phyloP scores from a whole-genome alignment of 345 rosid genomes.

The Trapa bicornis region DNA sequence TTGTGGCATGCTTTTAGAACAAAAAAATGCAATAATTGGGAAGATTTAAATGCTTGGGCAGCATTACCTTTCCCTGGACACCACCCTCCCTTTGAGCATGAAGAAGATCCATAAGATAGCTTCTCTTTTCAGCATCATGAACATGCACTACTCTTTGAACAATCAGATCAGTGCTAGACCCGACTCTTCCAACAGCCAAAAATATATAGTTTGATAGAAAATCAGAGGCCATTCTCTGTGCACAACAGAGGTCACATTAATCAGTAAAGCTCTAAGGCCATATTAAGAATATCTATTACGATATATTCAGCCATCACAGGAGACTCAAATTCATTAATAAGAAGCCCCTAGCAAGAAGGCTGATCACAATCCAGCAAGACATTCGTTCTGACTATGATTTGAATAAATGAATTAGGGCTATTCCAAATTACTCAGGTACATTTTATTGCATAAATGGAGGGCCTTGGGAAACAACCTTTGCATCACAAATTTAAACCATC shows the following conservation, averaged over 20 bases:
- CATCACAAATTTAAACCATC: background rate
- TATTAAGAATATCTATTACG: background rate
- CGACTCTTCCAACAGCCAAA: slow-evolving; percentile 97
- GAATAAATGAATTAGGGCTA: background rate
- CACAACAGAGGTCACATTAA: slow-evolving; percentile 15
- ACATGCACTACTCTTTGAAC: slow-evolving; percentile 95
- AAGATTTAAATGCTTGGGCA: background rate
- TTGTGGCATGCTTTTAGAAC: background rate
- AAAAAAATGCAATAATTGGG: background rate
- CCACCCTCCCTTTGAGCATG: slow-evolving; percentile 86
- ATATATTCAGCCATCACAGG: background rate
- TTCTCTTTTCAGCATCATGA: slow-evolving; percentile 90
- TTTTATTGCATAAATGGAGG: background rate
- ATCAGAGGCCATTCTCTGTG: slow-evolving; percentile 91
- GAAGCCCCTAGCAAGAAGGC: background rate
- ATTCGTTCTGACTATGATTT: background rate
- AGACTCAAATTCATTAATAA: background rate
- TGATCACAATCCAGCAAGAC: background rate
- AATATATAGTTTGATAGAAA: slow-evolving; percentile 66
- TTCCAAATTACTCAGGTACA: background rate
- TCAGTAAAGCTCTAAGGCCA: background rate
- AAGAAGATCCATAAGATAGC: slow-evolving; percentile 98
- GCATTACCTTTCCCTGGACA: slow-evolving; percentile 60
- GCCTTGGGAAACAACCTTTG: background rate
- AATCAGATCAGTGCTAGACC: slow-evolving; percentile 97